phyloP scores from a whole-genome alignment of 148 eudicot genomes.

The Rhododendron kiyosumense region DNA sequence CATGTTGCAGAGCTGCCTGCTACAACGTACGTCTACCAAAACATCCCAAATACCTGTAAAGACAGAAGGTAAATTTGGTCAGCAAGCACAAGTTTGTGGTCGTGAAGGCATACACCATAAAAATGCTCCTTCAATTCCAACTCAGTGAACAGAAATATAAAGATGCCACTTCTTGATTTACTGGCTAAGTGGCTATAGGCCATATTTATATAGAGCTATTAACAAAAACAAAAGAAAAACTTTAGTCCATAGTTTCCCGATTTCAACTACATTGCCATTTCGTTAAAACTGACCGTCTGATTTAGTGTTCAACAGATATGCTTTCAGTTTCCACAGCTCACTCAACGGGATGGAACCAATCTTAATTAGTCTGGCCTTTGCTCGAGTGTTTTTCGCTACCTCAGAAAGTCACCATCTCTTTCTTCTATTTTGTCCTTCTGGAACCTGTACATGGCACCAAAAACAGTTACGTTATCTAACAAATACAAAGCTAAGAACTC shows the following conservation, averaged over 20 bases:
- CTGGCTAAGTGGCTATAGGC: not conserved
- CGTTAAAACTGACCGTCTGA: constrained; percentile 52
- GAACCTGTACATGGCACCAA: constrained; percentile 36
- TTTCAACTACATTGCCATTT: not conserved
- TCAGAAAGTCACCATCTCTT: constrained; percentile 23
- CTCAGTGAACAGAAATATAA: not conserved
- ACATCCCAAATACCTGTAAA: constrained; percentile 73
- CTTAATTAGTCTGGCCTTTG: constrained; percentile 54
- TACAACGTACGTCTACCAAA: constrained; percentile 46
- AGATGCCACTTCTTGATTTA: not conserved
- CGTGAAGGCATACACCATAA: not conserved
- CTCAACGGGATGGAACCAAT: constrained; percentile 53
- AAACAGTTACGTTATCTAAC: constrained; percentile 1
- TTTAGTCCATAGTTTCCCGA: not conserved
- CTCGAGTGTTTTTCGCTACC: constrained; percentile 49
- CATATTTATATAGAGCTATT: not conserved
- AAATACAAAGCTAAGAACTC: not conserved
- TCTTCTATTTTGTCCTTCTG: constrained; percentile 38
- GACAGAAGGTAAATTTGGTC: not conserved
- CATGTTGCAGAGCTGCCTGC: constrained; percentile 47
- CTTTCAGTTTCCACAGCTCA: constrained; percentile 67
- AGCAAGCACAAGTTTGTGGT: not conserved
- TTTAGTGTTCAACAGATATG: constrained; percentile 37
- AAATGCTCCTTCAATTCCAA: not conserved
- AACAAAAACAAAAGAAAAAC: not conserved